Evolutionary conservation across 2,329 filamentous ascomycete species (phyloP), one percentile per base, ranked within the genome.

Genomic region (Diaporthe citriasiana): DNA sequence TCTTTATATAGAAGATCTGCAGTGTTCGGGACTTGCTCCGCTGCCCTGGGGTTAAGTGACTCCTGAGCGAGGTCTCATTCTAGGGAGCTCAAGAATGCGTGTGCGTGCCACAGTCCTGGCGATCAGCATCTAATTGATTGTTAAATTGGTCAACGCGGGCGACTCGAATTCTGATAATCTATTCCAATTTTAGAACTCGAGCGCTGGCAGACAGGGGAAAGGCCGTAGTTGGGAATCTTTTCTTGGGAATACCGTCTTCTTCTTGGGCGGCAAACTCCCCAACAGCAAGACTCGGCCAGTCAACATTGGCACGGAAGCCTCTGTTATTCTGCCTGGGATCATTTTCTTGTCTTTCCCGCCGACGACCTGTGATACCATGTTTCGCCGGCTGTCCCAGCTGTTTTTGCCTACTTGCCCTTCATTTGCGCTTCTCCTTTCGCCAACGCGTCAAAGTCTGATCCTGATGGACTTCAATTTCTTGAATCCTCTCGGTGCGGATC

Each of bases 351-450:
- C 33, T 97, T 93, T 79, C 97, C 94, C 76, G 95, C 93, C 15
- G 91, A 94, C n/a, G n/a, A n/a, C n/a, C 82, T 97, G 70, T 98
- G 95, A 95, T 87, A 92, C 78, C 89, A 97, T 79, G 89, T 97
- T 76, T 97, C 94, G 50, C 95, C 95, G 42, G 95, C 95, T 70
- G 91, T 98, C 79, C 97, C 97, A 70, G 91, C 98, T 78, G 83
- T 94, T 56, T 98, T 97, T 84, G 95, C 91, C 70, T 99, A 99
- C 81, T 80, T 98, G 22, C 95, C 95, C 79, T 95, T 93, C 82
- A 87, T 99, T 40, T 97, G 94, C 83, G 87, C 98, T 63, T 98
- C 95, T 30, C 98, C 97, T 4, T 99, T 98, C 80, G 80, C 98
- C 71, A 96, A 98, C 83, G 97, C 96, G 7, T 98, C 97, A 3